Evolutionary conservation across 164 flowering plant genomes (phyloP), one percentile per base, ranked within the genome.

Genomic region (Nymphaea colorata): DNA sequence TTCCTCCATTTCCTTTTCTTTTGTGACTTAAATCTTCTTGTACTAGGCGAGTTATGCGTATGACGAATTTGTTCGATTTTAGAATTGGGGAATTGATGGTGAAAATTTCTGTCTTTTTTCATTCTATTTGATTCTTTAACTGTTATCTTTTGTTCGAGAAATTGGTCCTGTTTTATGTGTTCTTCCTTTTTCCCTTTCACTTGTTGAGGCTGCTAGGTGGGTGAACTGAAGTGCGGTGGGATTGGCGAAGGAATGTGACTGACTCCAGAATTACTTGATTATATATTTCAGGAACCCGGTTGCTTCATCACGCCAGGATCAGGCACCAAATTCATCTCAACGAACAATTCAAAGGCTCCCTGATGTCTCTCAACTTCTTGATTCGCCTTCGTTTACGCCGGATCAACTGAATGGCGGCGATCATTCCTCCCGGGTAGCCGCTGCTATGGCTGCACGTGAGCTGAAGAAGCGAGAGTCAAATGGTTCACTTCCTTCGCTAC

Each of bases 401-500:
- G 73, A 73, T 70, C 69, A 68, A 65, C 42, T 70, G 41, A 70
- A 71, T 72, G 71, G 78, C 47, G 71, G 61, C 61, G 87, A 87
- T 59, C 91, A 90, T 75, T 74, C 79, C 64, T 85, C 94, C 71
- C 78, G 85, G 72, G 94, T 89, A 73, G 86, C 89, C 64, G 83
- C 88, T 72, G 91, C 96, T 5, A 79, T 80, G 84, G 93, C 88
- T 44, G 86, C 83, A 75, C 84, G 75, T 79, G 86, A 84, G n/a
- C 82, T 86, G 44, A 79, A 90, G 12, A 92, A 92, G 81, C 80
- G 98, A 81, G 86, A 79, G 10, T 73, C 82, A 43, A 82, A 77
- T 71, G 84, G 72, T 18, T 47, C 77, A 42, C 61, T 76, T 73
- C 75, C 84, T 12, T 71, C 81, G 74, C 57, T 69, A 68, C 77